A percentile compares a stretch with the other conserved stretches of the same genome.
Evolutionary conservation across 2,329 filamentous ascomycete genomes (phyloP).

Genomic region (Coniochaeta sp.): DNA sequence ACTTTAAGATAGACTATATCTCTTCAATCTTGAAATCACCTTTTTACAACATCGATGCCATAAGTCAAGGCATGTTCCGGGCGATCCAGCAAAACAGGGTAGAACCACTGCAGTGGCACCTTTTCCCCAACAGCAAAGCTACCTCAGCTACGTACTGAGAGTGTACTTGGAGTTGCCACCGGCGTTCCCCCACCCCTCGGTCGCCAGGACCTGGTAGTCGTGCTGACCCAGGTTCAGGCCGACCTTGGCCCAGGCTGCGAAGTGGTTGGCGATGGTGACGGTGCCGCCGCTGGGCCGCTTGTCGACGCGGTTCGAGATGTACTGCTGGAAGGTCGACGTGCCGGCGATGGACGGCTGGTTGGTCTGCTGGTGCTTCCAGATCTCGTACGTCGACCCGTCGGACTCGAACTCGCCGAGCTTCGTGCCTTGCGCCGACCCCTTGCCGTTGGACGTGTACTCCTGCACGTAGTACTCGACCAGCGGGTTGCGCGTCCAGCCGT

Average conservation of each 20-base stretch:
- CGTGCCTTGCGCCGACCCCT: constrained; percentile 20
- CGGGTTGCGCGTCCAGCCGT: constrained; percentile 29
- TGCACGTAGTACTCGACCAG: constrained; percentile 31
- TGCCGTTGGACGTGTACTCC: constrained; percentile 23
- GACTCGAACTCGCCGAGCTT: constrained; percentile 22
- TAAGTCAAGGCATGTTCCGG: no score
- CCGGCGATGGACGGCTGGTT: constrained; percentile 39
- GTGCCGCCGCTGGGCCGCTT: constrained; percentile 38
- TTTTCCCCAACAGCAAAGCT: neutral
- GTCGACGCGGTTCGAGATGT: constrained; percentile 36
- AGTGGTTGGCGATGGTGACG: constrained; percentile 41
- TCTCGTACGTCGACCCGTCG: constrained; percentile 26
- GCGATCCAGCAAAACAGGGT: no score
- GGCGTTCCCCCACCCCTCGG: constrained; percentile 34
- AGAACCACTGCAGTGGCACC: no score
- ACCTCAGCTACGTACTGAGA: constrained; percentile 3
- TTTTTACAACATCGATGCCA: no score
- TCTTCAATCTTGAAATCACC: no score
- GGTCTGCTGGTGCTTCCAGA: constrained; percentile 25
- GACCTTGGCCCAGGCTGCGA: constrained; percentile 39
- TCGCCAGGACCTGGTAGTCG: constrained; percentile 45
- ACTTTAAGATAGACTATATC: no score
- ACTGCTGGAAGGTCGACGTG: constrained; percentile 42
- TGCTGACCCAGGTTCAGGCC: constrained; percentile 39
- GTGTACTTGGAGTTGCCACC: constrained; percentile 22